Evolutionary conservation across 2,329 filamentous ascomycete genomes (phyloP).

Genomic region (Pseudocercospora crystallina): DNA sequence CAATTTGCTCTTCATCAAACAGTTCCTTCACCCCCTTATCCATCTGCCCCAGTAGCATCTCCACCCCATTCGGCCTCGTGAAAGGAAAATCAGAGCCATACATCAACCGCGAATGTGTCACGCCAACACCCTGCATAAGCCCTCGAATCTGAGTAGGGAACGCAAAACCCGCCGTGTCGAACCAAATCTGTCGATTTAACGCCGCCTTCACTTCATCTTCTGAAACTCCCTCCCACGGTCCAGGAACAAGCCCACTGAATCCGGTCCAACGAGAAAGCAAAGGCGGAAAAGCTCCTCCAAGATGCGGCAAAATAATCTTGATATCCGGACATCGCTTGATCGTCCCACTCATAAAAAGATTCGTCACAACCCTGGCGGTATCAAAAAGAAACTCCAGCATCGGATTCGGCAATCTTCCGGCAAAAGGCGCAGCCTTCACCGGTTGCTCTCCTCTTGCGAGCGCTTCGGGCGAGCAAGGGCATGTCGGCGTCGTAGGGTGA

Average conservation of each 20-base stretch:
- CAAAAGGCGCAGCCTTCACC: conserved; percentile 39
- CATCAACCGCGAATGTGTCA: conserved; percentile 45
- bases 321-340: conserved; percentile 48
- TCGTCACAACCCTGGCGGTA: conserved; percentile 49
- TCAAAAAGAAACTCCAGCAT: conserved; percentile 57
- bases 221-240: conserved; percentile 29
- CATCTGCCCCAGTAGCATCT: conserved; percentile 42
- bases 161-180: conserved; percentile 54
- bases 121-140: conserved; percentile 42
- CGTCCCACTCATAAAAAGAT: conserved; percentile 51
- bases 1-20: conserved; percentile 38
- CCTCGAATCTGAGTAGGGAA: conserved; percentile 52
- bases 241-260: conserved; percentile 41
- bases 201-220: conserved; percentile 34
- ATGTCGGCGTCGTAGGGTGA: conserved; percentile 55
- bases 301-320: conserved; percentile 51
- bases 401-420: conserved; percentile 42
- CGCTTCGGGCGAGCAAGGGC: conserved; percentile 27
- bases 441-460: conserved; percentile 21
- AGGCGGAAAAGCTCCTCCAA: conserved; percentile 48
- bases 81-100: conserved; percentile 57
- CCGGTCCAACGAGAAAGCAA: conserved; percentile 46
- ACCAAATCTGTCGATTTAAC: conserved; percentile 48
- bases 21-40: conserved; percentile 42
- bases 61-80: conserved; percentile 42